Conservation (phyloP, 352 stramenopile species). For the Globisporangium lucens region DNA sequence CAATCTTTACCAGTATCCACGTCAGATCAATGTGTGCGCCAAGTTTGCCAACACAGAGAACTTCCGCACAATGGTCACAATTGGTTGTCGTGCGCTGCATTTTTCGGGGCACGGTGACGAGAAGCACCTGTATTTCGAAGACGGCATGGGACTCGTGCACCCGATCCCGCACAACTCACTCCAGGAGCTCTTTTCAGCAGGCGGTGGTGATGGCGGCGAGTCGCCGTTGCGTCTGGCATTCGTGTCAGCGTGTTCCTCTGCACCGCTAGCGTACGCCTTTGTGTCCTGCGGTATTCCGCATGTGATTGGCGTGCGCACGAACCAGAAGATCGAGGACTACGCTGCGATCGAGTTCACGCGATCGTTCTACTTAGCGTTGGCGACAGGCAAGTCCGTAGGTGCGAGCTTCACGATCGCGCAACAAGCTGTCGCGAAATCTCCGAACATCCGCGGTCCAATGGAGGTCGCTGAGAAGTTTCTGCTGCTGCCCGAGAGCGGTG, state of each 20-base stretch:
- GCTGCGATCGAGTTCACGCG: conserved; percentile 84
- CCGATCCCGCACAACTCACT: conserved; percentile 69
- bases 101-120: conserved; percentile 95
- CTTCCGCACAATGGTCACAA: conserved; percentile 90
- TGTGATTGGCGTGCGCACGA: conserved; percentile 86
- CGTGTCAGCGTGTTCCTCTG: conserved; percentile 77
- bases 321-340: conserved; percentile 86
- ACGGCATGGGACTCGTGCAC: conserved; percentile 82
- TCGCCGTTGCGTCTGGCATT: conserved; percentile 71
- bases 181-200: conserved; percentile 63
- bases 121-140: conserved; percentile 93
- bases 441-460: conserved; percentile 69
- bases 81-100: conserved; percentile 90
- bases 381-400: conserved; percentile 67
- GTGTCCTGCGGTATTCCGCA: conserved; percentile 88
- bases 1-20: conserved; percentile 55
- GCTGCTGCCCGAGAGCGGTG: conserved; percentile 65
- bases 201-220: conserved; percentile 29
- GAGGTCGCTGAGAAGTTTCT: conserved; percentile 77
- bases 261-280: conserved; percentile 79
- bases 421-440: conserved; percentile 70
- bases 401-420: conserved; percentile 74
- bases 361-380: conserved; percentile 77
- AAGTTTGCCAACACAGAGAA: conserved; percentile 93
- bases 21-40: conserved; percentile 90